phyloP scores from a whole-genome alignment of 2,329 filamentous ascomycete species.

The Aspergillus sp. region DNA sequence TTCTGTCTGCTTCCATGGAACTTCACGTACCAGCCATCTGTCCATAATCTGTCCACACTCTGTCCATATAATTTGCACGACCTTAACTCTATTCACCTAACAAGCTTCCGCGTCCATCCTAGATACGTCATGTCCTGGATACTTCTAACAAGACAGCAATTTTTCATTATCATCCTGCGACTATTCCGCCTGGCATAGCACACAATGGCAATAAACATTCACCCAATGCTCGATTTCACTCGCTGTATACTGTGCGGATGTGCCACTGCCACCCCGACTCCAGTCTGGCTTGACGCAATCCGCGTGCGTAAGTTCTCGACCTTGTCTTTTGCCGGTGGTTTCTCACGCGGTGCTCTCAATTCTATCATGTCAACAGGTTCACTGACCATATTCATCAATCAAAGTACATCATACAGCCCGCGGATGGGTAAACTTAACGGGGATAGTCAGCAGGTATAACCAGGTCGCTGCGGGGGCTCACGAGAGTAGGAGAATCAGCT shows the following conservation, averaged over 20 bases:
- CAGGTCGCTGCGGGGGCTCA: not conserved
- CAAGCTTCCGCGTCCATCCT: not conserved
- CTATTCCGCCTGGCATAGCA: not conserved
- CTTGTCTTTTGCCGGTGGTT: not conserved
- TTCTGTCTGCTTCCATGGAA: too few relatives aligned
- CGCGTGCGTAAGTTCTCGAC: not conserved
- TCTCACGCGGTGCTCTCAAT: too few relatives aligned
- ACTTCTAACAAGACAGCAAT: not conserved
- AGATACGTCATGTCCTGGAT: not conserved
- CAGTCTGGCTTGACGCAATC: not conserved
- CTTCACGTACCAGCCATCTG: too few relatives aligned
- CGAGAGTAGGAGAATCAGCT: not conserved
- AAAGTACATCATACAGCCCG: not conserved
- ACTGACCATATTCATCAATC: not conserved
- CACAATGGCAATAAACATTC: not conserved
- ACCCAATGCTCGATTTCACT: not conserved
- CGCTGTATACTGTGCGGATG: slow-evolving; percentile 5
- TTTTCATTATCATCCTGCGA: not conserved
- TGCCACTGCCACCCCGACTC: not conserved
- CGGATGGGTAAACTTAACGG: not conserved
- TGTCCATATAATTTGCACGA: not conserved
- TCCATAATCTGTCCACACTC: too few relatives aligned
- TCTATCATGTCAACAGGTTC: too few relatives aligned
- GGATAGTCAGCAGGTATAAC: not conserved
- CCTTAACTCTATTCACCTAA: not conserved